phyloP scores from a whole-genome alignment of 495 filamentous ascomycete species.

The Penicillium ucsense region DNA sequence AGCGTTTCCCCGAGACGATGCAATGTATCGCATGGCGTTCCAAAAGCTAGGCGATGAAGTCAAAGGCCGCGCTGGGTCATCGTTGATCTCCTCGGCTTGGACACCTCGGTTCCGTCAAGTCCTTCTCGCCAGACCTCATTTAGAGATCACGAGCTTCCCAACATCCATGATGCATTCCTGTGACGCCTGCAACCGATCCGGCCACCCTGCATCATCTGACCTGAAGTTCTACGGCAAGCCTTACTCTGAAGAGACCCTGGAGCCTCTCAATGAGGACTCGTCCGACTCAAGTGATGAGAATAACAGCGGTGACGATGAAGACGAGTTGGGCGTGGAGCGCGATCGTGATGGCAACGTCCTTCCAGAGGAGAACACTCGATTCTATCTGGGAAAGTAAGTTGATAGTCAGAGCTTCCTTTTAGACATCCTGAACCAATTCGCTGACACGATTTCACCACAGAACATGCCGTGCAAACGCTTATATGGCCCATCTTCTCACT shows the following conservation, averaged over 20 bases:
- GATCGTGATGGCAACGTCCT: slow-evolving; percentile 26
- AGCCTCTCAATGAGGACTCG: slow-evolving; percentile 44
- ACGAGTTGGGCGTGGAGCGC: slow-evolving; percentile 5
- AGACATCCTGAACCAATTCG: too few relatives aligned
- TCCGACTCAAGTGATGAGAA: slow-evolving; percentile 3
- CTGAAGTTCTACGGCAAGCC: slow-evolving; percentile 57
- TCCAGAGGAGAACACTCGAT: slow-evolving; percentile 24
- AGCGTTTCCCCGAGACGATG: slow-evolving; percentile 53
- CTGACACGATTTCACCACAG: slow-evolving; percentile 10
- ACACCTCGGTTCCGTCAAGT: slow-evolving; percentile 52
- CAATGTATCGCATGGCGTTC: slow-evolving; percentile 63
- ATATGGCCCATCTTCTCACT: slow-evolving; percentile 55
- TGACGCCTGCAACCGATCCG: slow-evolving; percentile 65
- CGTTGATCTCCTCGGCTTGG: slow-evolving; percentile 69
- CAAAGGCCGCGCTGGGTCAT: slow-evolving; percentile 54
- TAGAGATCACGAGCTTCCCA: slow-evolving; percentile 25
- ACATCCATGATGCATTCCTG: slow-evolving; percentile 42
- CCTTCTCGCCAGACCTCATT: slow-evolving; percentile 54
- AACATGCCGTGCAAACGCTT: slow-evolving; percentile 58
- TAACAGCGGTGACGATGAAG: background rate
- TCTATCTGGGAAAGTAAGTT: slow-evolving; percentile 37
- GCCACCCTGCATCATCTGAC: slow-evolving; percentile 54
- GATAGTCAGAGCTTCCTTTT: too few relatives aligned
- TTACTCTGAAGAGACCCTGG: slow-evolving; percentile 60
- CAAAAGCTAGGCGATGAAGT: slow-evolving; percentile 66